Evolutionary conservation across 73 alveolate genomes (phyloP).

Genomic region (Symbiodinium pilosum): DNA sequence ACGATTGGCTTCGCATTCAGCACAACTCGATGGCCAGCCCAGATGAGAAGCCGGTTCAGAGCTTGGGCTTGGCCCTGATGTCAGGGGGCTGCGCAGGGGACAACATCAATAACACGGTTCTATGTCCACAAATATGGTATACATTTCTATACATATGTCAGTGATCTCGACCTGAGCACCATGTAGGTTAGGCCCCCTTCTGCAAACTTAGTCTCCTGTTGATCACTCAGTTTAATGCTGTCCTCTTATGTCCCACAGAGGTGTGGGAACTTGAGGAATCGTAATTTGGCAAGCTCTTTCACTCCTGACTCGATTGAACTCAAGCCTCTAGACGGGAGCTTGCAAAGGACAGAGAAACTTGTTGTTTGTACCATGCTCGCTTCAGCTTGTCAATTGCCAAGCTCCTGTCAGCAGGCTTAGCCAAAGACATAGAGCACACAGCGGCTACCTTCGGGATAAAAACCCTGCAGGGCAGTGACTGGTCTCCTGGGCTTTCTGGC

Average conservation of each 20-base stretch:
- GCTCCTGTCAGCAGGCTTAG: not conserved
- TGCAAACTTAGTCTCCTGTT: not conserved
- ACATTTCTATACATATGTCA: too few relatives aligned
- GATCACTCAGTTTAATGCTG: not conserved
- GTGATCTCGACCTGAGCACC: too few relatives aligned
- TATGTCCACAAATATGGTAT: too few relatives aligned
- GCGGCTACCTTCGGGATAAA: not conserved
- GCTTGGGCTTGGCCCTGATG: not conserved
- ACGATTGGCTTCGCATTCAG: too few relatives aligned
- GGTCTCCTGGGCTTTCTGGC: too few relatives aligned
- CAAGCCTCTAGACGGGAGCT: too few relatives aligned
- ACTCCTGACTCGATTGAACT: not conserved
- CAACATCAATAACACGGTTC: too few relatives aligned
- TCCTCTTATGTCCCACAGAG: conserved; percentile 93
- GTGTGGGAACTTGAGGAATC: conserved; percentile 93
- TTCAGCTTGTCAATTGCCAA: not conserved
- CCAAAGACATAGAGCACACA: not conserved
- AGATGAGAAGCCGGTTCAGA: not conserved
- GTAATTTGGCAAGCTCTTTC: conserved; percentile 22
- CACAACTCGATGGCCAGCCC: not conserved
- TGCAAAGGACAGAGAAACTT: not conserved
- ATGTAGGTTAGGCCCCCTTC: not conserved
- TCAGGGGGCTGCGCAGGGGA: not conserved
- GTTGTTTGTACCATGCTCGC: not conserved
- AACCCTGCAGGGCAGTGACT: not conserved